Percentiles rank a stretch among this genome's conserved stretches.
phyloP scores from a whole-genome alignment of 2,329 filamentous ascomycete species.

The Annulohypoxylon truncatum region DNA sequence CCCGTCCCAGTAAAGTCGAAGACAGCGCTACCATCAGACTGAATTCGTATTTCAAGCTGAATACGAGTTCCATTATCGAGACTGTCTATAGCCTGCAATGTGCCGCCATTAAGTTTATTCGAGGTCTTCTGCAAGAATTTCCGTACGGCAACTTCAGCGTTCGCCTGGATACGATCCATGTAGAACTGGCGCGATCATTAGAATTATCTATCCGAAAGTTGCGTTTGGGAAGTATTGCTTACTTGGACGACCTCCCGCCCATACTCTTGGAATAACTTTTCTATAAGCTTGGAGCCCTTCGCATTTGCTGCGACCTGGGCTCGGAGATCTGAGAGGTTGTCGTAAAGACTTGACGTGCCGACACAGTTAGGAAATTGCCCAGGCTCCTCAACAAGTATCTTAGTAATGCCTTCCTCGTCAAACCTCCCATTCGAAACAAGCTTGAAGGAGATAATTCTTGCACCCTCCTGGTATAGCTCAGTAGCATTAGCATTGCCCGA shows the following conservation, averaged over 20 bases:
- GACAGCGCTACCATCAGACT: conserved; percentile 74
- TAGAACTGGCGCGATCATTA: conserved; percentile 40
- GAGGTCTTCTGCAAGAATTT: conserved; percentile 43
- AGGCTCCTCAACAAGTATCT: conserved; percentile 48
- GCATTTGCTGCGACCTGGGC: conserved; percentile 57
- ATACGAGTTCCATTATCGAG: conserved; percentile 71
- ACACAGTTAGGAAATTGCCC: conserved; percentile 52
- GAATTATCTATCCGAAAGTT: background rate
- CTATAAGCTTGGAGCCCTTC: conserved; percentile 51
- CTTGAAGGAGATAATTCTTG: conserved; percentile 52
- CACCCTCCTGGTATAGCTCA: conserved; percentile 57
- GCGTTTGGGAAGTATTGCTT: background rate
- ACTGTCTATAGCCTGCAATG: conserved; percentile 74
- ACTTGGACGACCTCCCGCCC: conserved; percentile 49
- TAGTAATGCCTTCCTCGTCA: conserved; percentile 47
- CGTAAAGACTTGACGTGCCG: conserved; percentile 51
- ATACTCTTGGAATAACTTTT: conserved; percentile 50
- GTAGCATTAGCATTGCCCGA: conserved; percentile 30
- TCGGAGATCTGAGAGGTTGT: conserved; percentile 58
- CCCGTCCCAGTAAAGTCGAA: conserved; percentile 66
- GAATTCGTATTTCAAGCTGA: conserved; percentile 59
- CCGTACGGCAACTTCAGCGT: conserved; percentile 54
- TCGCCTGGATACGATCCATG: conserved; percentile 56
- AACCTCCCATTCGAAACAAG: conserved; percentile 53
- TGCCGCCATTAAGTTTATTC: conserved; percentile 62